These are phyloP conservation scores for Candida glucosophila DNA, from an alignment of 1,139 yeast species.

Conservation along the genomic window DNA sequence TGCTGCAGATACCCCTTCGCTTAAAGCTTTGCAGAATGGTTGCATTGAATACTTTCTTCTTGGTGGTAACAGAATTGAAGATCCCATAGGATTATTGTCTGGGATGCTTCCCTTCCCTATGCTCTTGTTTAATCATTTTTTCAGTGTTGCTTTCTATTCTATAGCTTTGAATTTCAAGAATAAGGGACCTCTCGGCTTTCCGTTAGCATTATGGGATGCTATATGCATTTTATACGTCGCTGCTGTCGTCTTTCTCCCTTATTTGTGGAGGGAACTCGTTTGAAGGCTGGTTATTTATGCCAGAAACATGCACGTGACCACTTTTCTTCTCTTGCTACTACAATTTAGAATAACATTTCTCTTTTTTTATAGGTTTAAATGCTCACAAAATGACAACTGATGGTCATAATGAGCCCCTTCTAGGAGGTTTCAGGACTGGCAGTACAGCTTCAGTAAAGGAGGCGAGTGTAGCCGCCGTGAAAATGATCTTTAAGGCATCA, in stretches of 20 bases:
- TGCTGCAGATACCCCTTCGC: constrained; percentile 69
- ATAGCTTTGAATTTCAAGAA: constrained; percentile 60
- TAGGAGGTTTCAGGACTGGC: too few species aligned
- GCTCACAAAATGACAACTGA: too few species aligned
- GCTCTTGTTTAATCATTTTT: constrained; percentile 73
- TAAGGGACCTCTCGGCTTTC: constrained; percentile 64
- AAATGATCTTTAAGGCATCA: constrained; percentile 45
- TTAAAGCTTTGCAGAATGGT: constrained; percentile 71
- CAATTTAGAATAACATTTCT: too few species aligned
- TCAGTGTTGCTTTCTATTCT: constrained; percentile 82
- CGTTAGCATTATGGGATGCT: constrained; percentile 64
- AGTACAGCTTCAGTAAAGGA: too few species aligned
- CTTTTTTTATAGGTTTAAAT: too few species aligned
- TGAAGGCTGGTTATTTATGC: too few species aligned
- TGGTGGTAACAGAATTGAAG: constrained; percentile 74
- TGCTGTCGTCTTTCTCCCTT: constrained; percentile 69
- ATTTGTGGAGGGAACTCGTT: constrained; percentile 49
- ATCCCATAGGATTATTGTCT: constrained; percentile 77
- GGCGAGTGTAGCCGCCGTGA: too few species aligned
- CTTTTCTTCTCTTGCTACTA: too few species aligned
- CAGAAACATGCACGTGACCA: too few species aligned
- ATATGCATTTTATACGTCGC: constrained; percentile 69
- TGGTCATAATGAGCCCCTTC: too few species aligned
- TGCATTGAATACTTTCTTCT: constrained; percentile 78
- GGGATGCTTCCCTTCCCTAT: constrained; percentile 76